These are phyloP conservation scores for Diaporthe vaccinii DNA, from an alignment of 2,329 filamentous ascomycete genomes.

Conservation along the genomic window DNA sequence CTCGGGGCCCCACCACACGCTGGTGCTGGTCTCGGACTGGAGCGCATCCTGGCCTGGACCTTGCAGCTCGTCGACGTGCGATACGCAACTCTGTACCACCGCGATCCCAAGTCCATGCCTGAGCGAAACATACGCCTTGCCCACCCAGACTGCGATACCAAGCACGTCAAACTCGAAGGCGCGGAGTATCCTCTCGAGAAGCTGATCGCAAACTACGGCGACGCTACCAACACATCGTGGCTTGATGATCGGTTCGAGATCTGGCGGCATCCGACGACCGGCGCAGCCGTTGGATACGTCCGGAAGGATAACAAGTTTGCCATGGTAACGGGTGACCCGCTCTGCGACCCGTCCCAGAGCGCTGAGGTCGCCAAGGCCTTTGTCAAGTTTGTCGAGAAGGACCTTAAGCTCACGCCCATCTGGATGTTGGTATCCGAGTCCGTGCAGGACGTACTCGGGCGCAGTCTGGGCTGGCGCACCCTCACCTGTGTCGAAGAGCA, in stretches of 20 bases:
- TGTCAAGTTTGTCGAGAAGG: slow-evolving; percentile 79
- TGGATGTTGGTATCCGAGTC: slow-evolving; percentile 90
- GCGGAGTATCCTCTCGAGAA: slow-evolving; percentile 74
- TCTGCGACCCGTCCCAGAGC: slow-evolving; percentile 86
- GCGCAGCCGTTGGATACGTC: slow-evolving; percentile 88
- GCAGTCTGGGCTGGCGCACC: slow-evolving; percentile 87
- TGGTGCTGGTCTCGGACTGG: slow-evolving; percentile 89
- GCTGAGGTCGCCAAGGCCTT: slow-evolving; percentile 80
- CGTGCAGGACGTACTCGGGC: slow-evolving; percentile 83
- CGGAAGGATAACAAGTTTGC: slow-evolving; percentile 79
- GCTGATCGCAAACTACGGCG: slow-evolving; percentile 94
- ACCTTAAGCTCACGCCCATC: slow-evolving; percentile 79
- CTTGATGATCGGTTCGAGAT: slow-evolving; percentile 89
- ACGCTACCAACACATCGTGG: slow-evolving; percentile 95
- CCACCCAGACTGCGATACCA: slow-evolving; percentile 89
- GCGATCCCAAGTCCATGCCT: slow-evolving; percentile 90
- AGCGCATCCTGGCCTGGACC: slow-evolving; percentile 88
- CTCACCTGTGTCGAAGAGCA: slow-evolving; percentile 92
- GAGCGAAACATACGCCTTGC: slow-evolving; percentile 76
- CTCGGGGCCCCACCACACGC: slow-evolving; percentile 91
- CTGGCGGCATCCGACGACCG: slow-evolving; percentile 84
- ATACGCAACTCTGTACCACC: slow-evolving; percentile 87
- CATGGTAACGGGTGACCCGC: slow-evolving; percentile 88
- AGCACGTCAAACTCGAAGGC: slow-evolving; percentile 60
- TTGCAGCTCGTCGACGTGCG: slow-evolving; percentile 91